Conservation (phyloP, 192 early-diverging fungal species). For the Cladochytrium replicatum region DNA sequence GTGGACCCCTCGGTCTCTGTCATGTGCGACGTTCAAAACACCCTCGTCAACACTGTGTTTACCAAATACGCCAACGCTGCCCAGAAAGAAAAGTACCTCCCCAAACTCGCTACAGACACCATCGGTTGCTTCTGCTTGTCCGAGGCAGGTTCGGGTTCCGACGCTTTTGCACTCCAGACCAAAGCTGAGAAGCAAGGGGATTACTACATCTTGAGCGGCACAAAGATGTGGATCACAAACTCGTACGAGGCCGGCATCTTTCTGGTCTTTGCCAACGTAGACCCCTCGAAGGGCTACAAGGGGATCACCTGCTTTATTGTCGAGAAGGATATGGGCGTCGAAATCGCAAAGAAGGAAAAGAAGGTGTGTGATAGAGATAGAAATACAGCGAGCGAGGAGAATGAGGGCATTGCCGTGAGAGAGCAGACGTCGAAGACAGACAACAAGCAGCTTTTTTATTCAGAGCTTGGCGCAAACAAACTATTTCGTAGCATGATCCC, state of each 20-base stretch:
- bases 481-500: too few species aligned
- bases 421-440: too few species aligned
- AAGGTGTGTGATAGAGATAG: conserved; percentile 41
- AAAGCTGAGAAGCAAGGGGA: conserved; percentile 77
- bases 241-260: conserved; percentile 93
- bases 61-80: conserved; percentile 65
- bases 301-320: conserved; percentile 96
- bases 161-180: conserved; percentile 88
- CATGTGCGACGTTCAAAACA: conserved; percentile 93
- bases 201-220: conserved; percentile 79
- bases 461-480: too few species aligned
- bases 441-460: too few species aligned
- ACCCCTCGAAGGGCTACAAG: conserved; percentile 86
- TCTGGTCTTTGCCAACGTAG: conserved; percentile 97
- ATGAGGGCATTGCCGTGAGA: too few species aligned
- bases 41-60: conserved; percentile 89
- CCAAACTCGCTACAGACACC: conserved; percentile 67
- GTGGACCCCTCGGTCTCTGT: conserved; percentile 88
- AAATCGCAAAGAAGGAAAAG: conserved; percentile 91
- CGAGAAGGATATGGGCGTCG: conserved; percentile 83
- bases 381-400: too few species aligned
- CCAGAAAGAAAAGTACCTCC: conserved; percentile 75
- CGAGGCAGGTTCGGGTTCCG: conserved; percentile 84
- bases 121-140: conserved; percentile 93
- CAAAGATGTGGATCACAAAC: conserved; percentile 91